A percentile compares a stretch with the other conserved stretches of the same genome.
These are phyloP conservation scores for Saccharum spontaneum DNA, from an alignment of 176 grass and related monocot species.

Conservation along the genomic window DNA sequence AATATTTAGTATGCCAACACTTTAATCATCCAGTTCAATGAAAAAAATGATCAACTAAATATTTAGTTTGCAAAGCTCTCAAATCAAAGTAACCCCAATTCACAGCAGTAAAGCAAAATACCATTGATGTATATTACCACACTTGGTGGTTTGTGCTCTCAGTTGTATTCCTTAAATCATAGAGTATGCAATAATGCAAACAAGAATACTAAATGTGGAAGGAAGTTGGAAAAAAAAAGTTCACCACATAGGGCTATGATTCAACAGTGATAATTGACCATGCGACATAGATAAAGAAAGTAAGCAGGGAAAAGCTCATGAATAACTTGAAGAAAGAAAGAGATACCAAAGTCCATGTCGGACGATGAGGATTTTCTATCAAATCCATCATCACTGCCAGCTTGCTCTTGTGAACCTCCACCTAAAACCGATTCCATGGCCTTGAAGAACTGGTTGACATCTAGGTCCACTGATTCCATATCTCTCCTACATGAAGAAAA, in stretches of 20 bases:
- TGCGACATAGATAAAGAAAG: not conserved
- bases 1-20: not conserved
- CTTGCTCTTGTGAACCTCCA: slow-evolving; percentile 37
- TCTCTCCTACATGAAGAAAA: slow-evolving; percentile 50
- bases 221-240: not conserved
- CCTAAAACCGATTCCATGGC: slow-evolving; percentile 75
- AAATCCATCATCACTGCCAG: slow-evolving; percentile 32
- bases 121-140: not conserved
- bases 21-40: not conserved
- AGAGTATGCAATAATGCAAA: not conserved
- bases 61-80: not conserved
- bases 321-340: slow-evolving; percentile 17
- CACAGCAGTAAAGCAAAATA: not conserved
- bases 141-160: not conserved
- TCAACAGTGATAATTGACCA: not conserved
- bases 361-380: slow-evolving; percentile 67
- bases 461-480: slow-evolving; percentile 71
- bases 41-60: not conserved
- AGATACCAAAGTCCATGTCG: slow-evolving; percentile 81
- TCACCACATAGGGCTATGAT: not conserved
- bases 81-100: not conserved
- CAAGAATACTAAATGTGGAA: not conserved
- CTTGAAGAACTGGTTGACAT: slow-evolving; percentile 91
- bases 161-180: not conserved
- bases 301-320: not conserved